These are phyloP conservation scores for Pseudogymnoascus sp. DNA, from an alignment of 2,329 filamentous ascomycete genomes.

Conservation along the genomic window DNA sequence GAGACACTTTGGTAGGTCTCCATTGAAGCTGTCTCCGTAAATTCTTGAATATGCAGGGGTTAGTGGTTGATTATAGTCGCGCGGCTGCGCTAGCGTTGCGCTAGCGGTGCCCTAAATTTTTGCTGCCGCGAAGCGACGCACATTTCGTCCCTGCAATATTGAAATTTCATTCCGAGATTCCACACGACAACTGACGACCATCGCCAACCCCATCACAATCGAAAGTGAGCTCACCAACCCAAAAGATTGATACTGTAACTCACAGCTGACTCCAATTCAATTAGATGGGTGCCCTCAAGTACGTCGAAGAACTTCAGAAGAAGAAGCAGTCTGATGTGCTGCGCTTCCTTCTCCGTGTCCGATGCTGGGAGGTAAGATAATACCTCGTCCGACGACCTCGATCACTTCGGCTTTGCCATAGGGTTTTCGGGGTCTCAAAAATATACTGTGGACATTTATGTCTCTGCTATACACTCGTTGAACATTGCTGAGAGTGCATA, in stretches of 20 bases:
- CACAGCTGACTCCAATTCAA: constrained; percentile 16
- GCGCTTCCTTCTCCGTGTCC: constrained; percentile 98
- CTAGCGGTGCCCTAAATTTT: constrained; percentile 10
- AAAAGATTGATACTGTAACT: neutral
- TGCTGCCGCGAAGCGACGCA: constrained; percentile 4
- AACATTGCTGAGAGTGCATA: constrained; percentile 99
- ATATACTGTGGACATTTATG: constrained; percentile 30
- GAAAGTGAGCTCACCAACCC: neutral
- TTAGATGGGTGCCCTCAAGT: constrained; percentile 99
- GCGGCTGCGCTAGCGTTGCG: neutral
- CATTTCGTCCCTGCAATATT: constrained; percentile 9
- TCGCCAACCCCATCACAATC: constrained; percentile 9
- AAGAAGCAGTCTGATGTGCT: constrained; percentile 99
- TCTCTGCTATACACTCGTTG: constrained; percentile 96
- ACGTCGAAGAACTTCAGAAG: constrained; percentile 99
- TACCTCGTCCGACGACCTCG: constrained; percentile 29
- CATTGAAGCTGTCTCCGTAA: neutral
- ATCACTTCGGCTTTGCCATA: constrained; percentile 25
- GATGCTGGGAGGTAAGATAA: constrained; percentile 97
- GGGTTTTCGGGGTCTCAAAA: constrained; percentile 12
- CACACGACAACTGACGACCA: constrained; percentile 11
- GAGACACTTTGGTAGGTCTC: neutral
- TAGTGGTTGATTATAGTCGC: neutral
- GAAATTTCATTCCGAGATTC: constrained; percentile 10
- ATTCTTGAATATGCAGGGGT: neutral